These are phyloP conservation scores for Scolecobasidium constrictum DNA, from an alignment of 2,329 filamentous ascomycete genomes.

Conservation along the genomic window DNA sequence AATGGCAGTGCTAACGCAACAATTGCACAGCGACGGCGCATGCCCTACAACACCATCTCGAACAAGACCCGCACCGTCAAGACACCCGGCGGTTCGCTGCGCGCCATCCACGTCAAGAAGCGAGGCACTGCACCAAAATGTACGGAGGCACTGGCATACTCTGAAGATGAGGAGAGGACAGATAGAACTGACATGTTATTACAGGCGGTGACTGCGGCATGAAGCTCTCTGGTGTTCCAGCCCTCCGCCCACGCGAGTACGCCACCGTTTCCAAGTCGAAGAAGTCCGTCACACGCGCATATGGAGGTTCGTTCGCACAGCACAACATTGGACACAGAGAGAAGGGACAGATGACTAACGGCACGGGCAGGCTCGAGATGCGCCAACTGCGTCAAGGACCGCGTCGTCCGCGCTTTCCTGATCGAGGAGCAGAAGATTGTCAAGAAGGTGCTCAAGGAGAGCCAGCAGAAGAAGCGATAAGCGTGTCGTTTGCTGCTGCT, in stretches of 20 bases:
- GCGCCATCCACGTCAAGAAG: constrained; percentile 99
- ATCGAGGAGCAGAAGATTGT: constrained; percentile 99
- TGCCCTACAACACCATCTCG: constrained; percentile 83
- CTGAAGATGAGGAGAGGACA: too few relatives aligned
- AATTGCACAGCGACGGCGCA: constrained; percentile 9
- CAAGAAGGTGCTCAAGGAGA: constrained; percentile 99
- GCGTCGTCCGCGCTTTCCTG: constrained; percentile 94
- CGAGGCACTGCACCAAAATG: constrained; percentile 96
- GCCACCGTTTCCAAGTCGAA: constrained; percentile 92
- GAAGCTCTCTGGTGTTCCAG: constrained; percentile 95
- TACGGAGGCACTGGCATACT: too few relatives aligned
- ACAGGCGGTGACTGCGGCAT: constrained; percentile 78
- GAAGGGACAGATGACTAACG: constrained; percentile 6
- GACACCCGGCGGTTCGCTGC: constrained; percentile 91
- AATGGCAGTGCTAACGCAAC: too few relatives aligned
- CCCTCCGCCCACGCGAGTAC: constrained; percentile 97
- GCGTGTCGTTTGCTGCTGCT: constrained; percentile 1
- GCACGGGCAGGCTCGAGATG: constrained; percentile 68
- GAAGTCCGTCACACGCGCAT: constrained; percentile 98
- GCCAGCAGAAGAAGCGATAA: constrained; percentile 10
- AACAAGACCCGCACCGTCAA: constrained; percentile 95
- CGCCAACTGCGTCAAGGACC: constrained; percentile 96
- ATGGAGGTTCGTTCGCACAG: constrained; percentile 61
- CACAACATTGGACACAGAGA: too few relatives aligned
- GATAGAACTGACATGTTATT: constrained; percentile 15